These are phyloP conservation scores for Ustilago trichophora DNA, from an alignment of 1,284 basidiomycete species.

Conservation along the genomic window DNA sequence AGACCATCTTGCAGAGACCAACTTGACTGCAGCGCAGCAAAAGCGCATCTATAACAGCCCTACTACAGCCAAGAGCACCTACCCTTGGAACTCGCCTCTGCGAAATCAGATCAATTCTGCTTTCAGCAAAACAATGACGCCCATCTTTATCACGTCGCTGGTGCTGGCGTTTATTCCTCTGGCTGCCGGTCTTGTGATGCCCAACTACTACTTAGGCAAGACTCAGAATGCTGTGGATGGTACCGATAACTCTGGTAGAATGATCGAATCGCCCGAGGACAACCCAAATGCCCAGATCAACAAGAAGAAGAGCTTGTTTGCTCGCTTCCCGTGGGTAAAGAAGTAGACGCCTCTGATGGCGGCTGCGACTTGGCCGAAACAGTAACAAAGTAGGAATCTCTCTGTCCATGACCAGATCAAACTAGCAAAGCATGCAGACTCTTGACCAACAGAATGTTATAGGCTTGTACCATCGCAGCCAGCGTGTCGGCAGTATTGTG, in stretches of 20 bases:
- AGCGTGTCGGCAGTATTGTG: no score
- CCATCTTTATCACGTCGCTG: conserved; percentile 20
- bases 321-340: conserved; percentile 3
- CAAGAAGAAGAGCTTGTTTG: conserved; percentile 14
- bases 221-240: conserved; percentile 69
- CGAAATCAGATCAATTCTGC: conserved; percentile 12
- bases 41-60: no score
- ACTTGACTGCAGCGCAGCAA: conserved; percentile 27
- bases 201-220: conserved; percentile 68
- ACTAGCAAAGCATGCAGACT: no score
- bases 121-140: conserved; percentile 12
- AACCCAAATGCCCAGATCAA: conserved; percentile 13
- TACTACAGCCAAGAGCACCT: conserved; percentile 8
- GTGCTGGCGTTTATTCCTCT: conserved; percentile 63
- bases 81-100: conserved; percentile 1
- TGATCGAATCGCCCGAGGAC: conserved; percentile 9
- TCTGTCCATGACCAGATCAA: no score
- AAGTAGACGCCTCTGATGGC: no score
- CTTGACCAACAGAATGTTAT: no score
- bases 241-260: conserved; percentile 47
- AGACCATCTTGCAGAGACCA: conserved; percentile 68
- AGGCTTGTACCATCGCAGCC: no score
- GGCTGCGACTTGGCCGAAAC: no score
- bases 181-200: conserved; percentile 66
- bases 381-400: no score